A percentile compares a stretch with the other conserved stretches of the same genome.
phyloP scores from a whole-genome alignment of 129 eudicot species.

The Mikania micrantha region DNA sequence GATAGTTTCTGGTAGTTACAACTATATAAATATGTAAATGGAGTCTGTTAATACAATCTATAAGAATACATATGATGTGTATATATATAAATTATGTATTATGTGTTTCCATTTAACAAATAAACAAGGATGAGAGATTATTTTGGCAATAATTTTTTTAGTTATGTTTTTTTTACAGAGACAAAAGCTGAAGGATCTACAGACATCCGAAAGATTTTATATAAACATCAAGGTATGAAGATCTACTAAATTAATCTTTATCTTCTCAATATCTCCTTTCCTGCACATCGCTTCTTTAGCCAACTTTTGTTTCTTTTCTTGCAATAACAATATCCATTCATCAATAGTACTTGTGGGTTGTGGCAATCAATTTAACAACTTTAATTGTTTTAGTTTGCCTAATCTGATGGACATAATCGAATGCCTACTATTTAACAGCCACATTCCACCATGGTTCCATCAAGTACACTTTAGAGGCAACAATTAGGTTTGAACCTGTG shows the following conservation, averaged over 20 bases:
- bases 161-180: too few relatives aligned
- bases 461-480: conserved; percentile 72
- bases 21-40: too few relatives aligned
- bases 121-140: too few relatives aligned
- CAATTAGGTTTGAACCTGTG: conserved; percentile 73
- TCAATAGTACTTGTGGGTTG: conserved; percentile 69
- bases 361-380: conserved; percentile 74
- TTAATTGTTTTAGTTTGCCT: conserved; percentile 73
- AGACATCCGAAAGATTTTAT: too few relatives aligned
- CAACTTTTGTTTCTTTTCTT: conserved; percentile 60
- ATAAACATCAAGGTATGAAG: conserved; percentile 69
- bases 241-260: conserved; percentile 52
- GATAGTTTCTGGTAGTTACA: too few relatives aligned
- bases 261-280: conserved; percentile 44
- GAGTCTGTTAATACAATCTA: too few relatives aligned
- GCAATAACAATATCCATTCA: conserved; percentile 65
- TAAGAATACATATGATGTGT: too few relatives aligned
- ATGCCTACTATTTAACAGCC: conserved; percentile 85
- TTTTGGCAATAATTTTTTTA: too few relatives aligned
- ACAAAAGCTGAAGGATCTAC: too few relatives aligned
- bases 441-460: conserved; percentile 99
- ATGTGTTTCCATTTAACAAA: too few relatives aligned
- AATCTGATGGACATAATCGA: conserved; percentile 86
- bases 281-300: conserved; percentile 61
- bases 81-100: too few relatives aligned